Evolutionary conservation across 139 green algal species (phyloP), one percentile per base, ranked within the genome.

Genomic region (Chlorella sp.): DNA sequence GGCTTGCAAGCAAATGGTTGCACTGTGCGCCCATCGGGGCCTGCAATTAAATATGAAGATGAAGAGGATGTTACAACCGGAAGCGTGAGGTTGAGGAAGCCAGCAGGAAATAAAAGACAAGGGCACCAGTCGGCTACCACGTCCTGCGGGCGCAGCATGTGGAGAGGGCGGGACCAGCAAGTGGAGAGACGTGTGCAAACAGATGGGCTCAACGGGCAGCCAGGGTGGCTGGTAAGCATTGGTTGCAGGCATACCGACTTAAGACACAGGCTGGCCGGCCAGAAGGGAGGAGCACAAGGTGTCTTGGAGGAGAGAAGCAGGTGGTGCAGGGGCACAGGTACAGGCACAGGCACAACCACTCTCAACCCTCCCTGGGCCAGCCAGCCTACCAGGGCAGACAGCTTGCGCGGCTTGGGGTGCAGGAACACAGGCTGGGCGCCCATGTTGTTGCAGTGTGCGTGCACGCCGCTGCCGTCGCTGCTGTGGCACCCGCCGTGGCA

Each of bases 371-470:
- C 28, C 15, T 77, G 37, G 1, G 68, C 68, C 34, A 7, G 34
- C n/a, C 75, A 30, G 75, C 75, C n/a, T 60, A 86, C 82, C 82
- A 37, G 82, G n/a, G 40, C 82, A 12, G 32, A 36, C 60, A 86
- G 82, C 82, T 75, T 86, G 82, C 34, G 82, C 15, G 84, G 68
- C 30, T 28, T 1, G 11, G 84, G 84, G 28, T 39, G 42, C 39
- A 81, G 30, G 68, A 88, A 88, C 7, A 48, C 60, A 18, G 84
- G 84, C 84, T 48, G 39, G 34, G 7, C 14, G 1, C 5, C 37
- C 32, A 80, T 80, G 64, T 88, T 19, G 66, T 48, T 48, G 39
- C 68, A 81, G 12, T 68, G 40, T 3, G 24, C 26, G 39, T 26
- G 32, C 36, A 48, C 32, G n/a, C 36, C 75, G 75, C 37, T 81